Conservation (phyloP, 345 rosid species). For the Salix exigua region DNA sequence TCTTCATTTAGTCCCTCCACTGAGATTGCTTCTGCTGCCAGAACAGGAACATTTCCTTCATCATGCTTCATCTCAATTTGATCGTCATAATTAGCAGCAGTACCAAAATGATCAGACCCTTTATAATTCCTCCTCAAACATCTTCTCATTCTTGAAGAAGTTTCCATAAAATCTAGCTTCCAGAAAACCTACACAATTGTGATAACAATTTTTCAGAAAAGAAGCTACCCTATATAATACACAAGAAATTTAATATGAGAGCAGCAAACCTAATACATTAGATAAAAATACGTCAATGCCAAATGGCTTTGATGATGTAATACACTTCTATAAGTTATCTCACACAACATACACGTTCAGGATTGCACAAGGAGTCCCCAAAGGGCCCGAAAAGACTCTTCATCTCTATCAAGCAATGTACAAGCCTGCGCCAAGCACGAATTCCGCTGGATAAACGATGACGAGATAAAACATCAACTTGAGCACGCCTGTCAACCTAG, state of each 20-base stretch:
- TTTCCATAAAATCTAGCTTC: constrained; percentile 96
- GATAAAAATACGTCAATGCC: constrained; percentile 1
- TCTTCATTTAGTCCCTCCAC: constrained; percentile 68
- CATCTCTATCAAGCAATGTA: constrained; percentile 81
- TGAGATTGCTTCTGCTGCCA: constrained; percentile 83
- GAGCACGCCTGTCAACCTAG: constrained; percentile 90
- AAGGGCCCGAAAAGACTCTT: constrained; percentile 81
- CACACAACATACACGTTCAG: constrained; percentile 56
- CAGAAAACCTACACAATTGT: constrained; percentile 66
- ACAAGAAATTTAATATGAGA: constrained; percentile 2
- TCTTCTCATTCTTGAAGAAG: constrained; percentile 91
- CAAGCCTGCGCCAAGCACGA: constrained; percentile 89
- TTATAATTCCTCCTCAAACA: constrained; percentile 75
- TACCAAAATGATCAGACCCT: constrained; percentile 86
- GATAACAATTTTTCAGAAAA: constrained; percentile 5
- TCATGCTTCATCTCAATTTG: constrained; percentile 39
- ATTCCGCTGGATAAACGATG: constrained; percentile 61
- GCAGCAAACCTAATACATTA: neutral
- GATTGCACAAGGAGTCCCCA: constrained; percentile 49
- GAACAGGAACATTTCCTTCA: constrained; percentile 57
- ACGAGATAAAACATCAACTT: constrained; percentile 58
- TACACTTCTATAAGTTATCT: constrained; percentile 1
- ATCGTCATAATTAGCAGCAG: constrained; percentile 87
- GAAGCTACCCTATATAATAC: neutral
- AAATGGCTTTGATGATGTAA: neutral